Evolutionary conservation across 1,284 basidiomycete genomes (phyloP).

Genomic region (Taiwanofungus camphoratus): DNA sequence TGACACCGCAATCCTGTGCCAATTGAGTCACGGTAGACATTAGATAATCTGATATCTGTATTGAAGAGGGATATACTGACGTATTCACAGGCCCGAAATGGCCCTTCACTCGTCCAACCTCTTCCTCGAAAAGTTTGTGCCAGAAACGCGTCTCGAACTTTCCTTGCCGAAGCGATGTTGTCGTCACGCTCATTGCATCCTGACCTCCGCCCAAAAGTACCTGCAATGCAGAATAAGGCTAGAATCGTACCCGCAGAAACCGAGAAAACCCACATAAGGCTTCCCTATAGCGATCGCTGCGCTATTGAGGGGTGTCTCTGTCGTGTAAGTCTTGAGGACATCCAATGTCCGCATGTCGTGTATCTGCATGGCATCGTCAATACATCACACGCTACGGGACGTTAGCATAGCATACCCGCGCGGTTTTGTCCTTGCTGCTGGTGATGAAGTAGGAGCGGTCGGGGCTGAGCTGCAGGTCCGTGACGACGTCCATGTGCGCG

Average conservation of each 20-base stretch:
- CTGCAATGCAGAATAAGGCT: constrained; percentile 31
- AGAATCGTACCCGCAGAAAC: not conserved
- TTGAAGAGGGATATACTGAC: constrained; percentile 38
- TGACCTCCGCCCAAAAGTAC: constrained; percentile 93
- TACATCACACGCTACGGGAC: not conserved
- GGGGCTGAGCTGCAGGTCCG: constrained; percentile 88
- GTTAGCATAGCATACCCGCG: constrained; percentile 59
- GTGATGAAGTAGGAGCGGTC: constrained; percentile 97
- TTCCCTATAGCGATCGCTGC: constrained; percentile 81
- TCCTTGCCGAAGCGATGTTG: constrained; percentile 88
- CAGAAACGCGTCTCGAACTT: constrained; percentile 99
- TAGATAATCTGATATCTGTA: constrained; percentile 2
- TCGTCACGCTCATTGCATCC: constrained; percentile 97
- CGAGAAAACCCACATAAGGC: constrained; percentile 62
- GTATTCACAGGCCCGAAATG: constrained; percentile 99
- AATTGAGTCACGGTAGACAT: no score
- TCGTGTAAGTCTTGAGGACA: constrained; percentile 90
- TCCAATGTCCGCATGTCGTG: constrained; percentile 86
- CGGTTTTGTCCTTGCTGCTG: constrained; percentile 94
- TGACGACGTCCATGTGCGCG: constrained; percentile 80
- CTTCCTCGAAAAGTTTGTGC: constrained; percentile 98
- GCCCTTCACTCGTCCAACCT: constrained; percentile 94
- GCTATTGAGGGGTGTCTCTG: constrained; percentile 95
- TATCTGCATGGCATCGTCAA: constrained; percentile 45
- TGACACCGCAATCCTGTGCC: constrained; percentile 81